phyloP scores from a whole-genome alignment of 176 grass and related monocot species.

The Eleusine indica region DNA sequence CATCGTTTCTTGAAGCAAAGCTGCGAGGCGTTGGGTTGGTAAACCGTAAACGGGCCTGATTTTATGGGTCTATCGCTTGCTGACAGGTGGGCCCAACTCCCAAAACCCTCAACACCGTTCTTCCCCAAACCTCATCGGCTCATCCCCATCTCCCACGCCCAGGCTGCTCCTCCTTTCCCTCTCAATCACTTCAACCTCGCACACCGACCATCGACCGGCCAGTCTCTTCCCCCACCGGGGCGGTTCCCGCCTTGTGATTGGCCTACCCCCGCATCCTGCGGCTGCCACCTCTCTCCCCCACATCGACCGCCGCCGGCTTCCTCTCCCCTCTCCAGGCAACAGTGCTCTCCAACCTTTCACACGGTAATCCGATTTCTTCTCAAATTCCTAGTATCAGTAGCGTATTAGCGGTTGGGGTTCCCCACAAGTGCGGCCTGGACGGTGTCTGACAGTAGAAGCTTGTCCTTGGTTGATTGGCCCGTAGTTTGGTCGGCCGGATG shows the following conservation, averaged over 20 bases:
- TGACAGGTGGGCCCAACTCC: not conserved
- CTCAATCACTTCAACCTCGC: not conserved
- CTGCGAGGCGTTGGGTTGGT: too few species aligned
- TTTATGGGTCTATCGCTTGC: not conserved
- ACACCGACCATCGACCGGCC: not conserved
- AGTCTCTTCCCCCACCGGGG: not conserved
- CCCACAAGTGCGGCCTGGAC: too few species aligned
- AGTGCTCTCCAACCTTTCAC: too few species aligned
- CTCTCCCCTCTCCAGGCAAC: not conserved
- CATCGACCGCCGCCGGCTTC: not conserved
- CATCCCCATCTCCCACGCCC: not conserved
- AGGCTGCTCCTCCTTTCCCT: not conserved
- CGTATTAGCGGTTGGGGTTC: too few species aligned
- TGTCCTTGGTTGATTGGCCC: too few species aligned
- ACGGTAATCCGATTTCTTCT: too few species aligned
- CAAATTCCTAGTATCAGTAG: too few species aligned
- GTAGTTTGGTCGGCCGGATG: too few species aligned
- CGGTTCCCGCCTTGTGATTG: not conserved
- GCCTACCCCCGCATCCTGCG: not conserved
- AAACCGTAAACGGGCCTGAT: not conserved
- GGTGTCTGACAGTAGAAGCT: too few species aligned
- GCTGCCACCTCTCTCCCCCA: not conserved
- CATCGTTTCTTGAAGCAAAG: not conserved
- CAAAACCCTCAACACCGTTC: slow-evolving; percentile 7
- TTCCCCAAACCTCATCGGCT: not conserved